phyloP scores from a whole-genome alignment of 305 asterid species.

The Fraxinus floribunda region DNA sequence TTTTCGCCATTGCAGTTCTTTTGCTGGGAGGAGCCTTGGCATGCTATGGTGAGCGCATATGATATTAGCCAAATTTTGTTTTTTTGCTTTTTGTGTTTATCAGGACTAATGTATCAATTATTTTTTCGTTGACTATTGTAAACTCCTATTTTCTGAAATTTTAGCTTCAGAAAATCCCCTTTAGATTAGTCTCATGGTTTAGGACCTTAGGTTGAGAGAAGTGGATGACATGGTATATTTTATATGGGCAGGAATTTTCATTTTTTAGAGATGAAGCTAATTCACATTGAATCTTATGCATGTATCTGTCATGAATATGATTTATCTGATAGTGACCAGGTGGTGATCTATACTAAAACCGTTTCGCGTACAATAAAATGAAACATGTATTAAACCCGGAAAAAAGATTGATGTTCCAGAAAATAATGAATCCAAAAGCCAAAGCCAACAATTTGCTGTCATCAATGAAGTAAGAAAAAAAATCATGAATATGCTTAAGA shows the following conservation, averaged over 20 bases:
- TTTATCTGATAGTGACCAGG: background rate
- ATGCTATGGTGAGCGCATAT: slow-evolving; percentile 67
- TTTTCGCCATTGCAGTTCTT: slow-evolving; percentile 58
- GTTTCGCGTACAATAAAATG: background rate
- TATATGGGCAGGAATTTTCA: background rate
- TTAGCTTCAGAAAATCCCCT: background rate
- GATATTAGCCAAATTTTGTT: background rate
- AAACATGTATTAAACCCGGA: background rate
- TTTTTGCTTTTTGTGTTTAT: background rate
- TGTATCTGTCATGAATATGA: background rate
- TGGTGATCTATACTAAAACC: background rate
- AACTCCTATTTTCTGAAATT: background rate
- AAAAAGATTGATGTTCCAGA: background rate
- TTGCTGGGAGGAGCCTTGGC: slow-evolving; percentile 88
- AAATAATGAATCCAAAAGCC: background rate
- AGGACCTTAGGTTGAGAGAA: background rate
- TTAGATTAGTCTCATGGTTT: background rate
- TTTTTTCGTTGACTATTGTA: background rate
- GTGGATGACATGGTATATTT: background rate
- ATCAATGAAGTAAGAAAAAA: background rate
- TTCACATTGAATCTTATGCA: background rate
- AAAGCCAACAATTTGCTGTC: background rate
- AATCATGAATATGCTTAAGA: background rate
- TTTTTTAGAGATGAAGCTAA: background rate
- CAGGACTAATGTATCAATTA: background rate